Evolutionary conservation across 2,329 filamentous ascomycete species (phyloP).

Genomic region (Alternaria ventricosa): DNA sequence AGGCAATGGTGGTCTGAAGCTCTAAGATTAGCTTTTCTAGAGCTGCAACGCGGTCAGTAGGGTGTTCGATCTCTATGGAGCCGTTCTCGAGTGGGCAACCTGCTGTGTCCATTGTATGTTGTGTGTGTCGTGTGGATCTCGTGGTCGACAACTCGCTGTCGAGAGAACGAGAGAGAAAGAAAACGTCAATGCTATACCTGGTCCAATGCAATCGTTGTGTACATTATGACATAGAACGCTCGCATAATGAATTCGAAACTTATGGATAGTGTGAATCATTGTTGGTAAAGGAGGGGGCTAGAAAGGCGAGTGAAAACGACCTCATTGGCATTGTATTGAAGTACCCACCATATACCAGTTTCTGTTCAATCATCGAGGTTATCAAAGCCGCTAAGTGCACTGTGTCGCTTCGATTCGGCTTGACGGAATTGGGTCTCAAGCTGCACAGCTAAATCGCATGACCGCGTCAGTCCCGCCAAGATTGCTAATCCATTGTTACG

Average conservation of each 20-base stretch:
- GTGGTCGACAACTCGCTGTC: neutral
- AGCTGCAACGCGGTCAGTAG: neutral
- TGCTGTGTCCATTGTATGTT: neutral
- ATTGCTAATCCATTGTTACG: neutral
- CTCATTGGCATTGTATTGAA: neutral
- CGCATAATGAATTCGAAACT: neutral
- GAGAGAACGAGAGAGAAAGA: neutral
- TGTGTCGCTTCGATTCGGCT: neutral
- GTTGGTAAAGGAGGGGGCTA: neutral
- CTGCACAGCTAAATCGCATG: neutral
- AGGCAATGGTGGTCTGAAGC: neutral
- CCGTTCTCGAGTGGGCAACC: neutral
- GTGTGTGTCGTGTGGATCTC: neutral
- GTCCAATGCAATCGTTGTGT: neutral
- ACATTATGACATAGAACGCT: neutral
- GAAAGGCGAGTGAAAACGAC: neutral
- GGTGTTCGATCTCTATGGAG: neutral
- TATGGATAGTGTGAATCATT: neutral
- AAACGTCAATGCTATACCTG: neutral
- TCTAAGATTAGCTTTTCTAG: neutral
- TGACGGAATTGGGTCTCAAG: neutral
- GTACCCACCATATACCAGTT: neutral
- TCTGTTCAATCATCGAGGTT: neutral
- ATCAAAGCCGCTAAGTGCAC: neutral
- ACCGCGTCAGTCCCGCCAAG: neutral